phyloP scores from a whole-genome alignment of 1,284 basidiomycete species.

The Rhodotorula sp. region DNA sequence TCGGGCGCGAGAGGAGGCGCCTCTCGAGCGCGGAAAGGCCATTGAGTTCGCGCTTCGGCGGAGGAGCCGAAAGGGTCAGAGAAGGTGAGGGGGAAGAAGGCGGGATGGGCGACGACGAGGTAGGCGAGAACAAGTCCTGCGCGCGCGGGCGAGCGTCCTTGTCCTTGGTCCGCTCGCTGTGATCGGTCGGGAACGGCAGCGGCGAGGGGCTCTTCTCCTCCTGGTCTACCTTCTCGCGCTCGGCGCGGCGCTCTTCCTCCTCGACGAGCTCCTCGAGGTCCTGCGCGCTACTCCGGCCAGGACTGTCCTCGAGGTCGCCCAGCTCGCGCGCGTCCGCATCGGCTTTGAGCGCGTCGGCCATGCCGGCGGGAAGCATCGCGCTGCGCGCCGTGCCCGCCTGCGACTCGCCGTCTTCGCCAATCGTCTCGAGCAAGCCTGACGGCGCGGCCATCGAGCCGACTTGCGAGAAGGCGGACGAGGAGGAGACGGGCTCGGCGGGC shows the following conservation, averaged over 20 bases:
- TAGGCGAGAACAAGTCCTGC: conserved; percentile 19
- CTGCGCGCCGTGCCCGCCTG: conserved; percentile 44
- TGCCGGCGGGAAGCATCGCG: conserved; percentile 3
- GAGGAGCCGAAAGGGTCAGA: neutral
- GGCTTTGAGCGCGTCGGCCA: neutral
- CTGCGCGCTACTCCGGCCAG: conserved; percentile 18
- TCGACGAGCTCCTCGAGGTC: conserved; percentile 36
- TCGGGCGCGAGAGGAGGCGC: conserved; percentile 12
- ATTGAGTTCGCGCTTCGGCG: conserved; percentile 8
- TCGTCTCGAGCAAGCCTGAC: conserved; percentile 44
- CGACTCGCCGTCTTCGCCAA: conserved; percentile 48
- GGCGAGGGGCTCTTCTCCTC: neutral
- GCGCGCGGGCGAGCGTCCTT: conserved; percentile 1
- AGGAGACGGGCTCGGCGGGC: neutral
- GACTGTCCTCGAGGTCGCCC: neutral
- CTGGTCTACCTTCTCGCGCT: neutral
- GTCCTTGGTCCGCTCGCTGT: neutral
- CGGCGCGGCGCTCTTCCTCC: conserved; percentile 15
- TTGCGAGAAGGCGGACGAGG: too few relatives aligned
- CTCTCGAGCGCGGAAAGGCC: conserved; percentile 32
- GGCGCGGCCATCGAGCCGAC: neutral
- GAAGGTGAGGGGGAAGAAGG: neutral
- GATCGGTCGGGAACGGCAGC: neutral
- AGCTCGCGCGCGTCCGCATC: neutral
- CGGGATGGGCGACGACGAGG: neutral